Evolutionary conservation across 2,329 filamentous ascomycete species (phyloP).

Genomic region (Microdochium bolleyi): DNA sequence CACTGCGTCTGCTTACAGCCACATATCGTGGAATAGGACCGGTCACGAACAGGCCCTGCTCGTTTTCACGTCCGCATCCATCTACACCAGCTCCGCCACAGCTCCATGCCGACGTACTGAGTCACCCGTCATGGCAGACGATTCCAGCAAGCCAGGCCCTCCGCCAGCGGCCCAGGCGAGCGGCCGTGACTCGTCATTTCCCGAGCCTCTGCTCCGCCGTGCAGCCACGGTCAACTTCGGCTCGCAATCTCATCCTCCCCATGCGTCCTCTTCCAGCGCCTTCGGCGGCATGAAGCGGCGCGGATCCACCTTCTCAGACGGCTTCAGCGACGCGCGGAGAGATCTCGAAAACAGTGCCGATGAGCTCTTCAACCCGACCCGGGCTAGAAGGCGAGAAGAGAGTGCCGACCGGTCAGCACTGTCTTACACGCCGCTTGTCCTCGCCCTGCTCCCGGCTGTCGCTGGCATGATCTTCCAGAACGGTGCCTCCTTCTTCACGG

Average conservation of each 20-base stretch:
- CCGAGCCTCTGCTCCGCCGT: background rate
- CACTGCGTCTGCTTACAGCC: background rate
- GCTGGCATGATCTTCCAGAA: constrained; percentile 79
- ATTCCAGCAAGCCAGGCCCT: background rate
- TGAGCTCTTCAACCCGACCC: constrained; percentile 53
- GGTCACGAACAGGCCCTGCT: background rate
- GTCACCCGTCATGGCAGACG: background rate
- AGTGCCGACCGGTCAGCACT: background rate
- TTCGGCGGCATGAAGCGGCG: constrained; percentile 43
- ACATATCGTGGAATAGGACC: background rate
- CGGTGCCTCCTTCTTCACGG: constrained; percentile 75
- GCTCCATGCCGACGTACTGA: background rate
- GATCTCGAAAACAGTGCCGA: constrained; percentile 60
- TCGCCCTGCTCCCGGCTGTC: constrained; percentile 80
- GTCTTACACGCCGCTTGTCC: constrained; percentile 65
- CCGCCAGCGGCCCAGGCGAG: background rate
- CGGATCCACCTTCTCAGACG: constrained; percentile 74
- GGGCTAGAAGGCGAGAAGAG: constrained; percentile 12
- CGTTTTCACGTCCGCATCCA: background rate
- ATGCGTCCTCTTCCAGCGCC: background rate
- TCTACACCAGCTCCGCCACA: background rate
- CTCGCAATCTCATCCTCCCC: background rate
- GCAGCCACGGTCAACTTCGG: background rate
- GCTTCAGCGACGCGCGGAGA: constrained; percentile 58
- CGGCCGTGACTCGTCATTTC: background rate